Evolutionary conservation across 768 basidiomycete species (phyloP), one percentile per base, ranked within the genome.

Genomic region (Nevesoporus exiguus): DNA sequence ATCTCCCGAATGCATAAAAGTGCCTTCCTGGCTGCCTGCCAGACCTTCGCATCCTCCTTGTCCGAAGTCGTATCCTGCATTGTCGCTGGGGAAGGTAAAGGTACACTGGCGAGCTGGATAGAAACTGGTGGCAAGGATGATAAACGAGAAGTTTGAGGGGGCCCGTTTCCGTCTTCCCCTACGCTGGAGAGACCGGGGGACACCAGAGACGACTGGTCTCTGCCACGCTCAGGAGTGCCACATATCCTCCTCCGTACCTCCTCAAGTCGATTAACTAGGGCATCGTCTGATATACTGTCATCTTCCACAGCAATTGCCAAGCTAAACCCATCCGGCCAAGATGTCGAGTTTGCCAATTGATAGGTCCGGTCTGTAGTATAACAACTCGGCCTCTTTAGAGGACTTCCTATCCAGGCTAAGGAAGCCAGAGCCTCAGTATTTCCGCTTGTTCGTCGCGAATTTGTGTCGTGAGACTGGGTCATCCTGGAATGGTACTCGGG

Each of bases 241-340:
- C 50, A 22, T 58, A 65, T 62, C 61, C 56, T 62, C 61, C 56
- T 63, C 29, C 75, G 67, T 58, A 81, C 75, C 21, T 66, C 65
- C 61, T 83, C 81, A 24, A 83, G 70, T 44, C 72, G 72, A 45
- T 76, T 68, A 7, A 82, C 73, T 11, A 83, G 68, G 33, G 70
- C 74, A 58, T 80, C 80, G 61, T 83, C 80, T 3, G 79, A 73
- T 46, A 81, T 70, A 17, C 67, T 75, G 25, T 80, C 75, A 45
- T 81, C 77, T 25, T 74, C 79, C 55, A 82, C 75, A 15, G 77
- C 79, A 63, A 75, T 77, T 2, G 77, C 77, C 44, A 81, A 65
- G 48, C 49, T 48, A 27, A 69, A 17, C 13, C 34, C 47, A 47
- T 56, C 55, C 5, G 56, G 13, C n/a, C n/a, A n/a, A n/a, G n/a